Percentiles rank a stretch among this genome's conserved stretches.
phyloP scores from a whole-genome alignment of 1,139 yeast genomes.

The Blastobotrys arbuscula region DNA sequence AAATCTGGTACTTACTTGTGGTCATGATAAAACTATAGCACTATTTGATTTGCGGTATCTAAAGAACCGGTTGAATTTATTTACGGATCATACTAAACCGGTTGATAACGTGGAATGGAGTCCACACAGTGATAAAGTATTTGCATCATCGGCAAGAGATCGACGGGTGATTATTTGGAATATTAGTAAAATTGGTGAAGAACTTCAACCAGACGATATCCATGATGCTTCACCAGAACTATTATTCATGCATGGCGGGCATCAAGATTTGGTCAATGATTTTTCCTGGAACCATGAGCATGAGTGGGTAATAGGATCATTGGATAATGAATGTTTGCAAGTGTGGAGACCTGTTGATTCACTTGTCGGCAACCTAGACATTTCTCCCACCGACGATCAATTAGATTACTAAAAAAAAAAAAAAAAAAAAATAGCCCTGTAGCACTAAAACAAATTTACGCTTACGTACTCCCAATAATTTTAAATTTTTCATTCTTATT shows the following conservation, averaged over 20 bases:
- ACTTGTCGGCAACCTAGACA: not conserved
- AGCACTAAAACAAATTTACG: no score
- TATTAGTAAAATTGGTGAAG: conserved; percentile 38
- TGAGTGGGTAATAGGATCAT: conserved; percentile 71
- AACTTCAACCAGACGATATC: conserved; percentile 29
- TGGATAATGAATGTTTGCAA: conserved; percentile 80
- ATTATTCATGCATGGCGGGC: conserved; percentile 81
- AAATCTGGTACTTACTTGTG: conserved; percentile 63
- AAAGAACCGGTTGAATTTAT: conserved; percentile 27
- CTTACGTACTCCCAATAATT: not conserved
- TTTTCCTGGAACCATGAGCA: conserved; percentile 73
- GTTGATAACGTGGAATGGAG: conserved; percentile 77
- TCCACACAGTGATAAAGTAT: conserved; percentile 48
- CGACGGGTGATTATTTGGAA: conserved; percentile 72
- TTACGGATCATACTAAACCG: conserved; percentile 49
- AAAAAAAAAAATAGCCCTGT: no score
- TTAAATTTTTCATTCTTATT: not conserved
- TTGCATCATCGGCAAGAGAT: conserved; percentile 74
- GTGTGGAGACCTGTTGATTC: conserved; percentile 47
- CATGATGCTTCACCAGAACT: conserved; percentile 37
- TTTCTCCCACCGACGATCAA: not conserved
- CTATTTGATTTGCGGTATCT: conserved; percentile 65
- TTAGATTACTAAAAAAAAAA: conserved; percentile 3
- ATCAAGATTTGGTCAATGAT: conserved; percentile 81
- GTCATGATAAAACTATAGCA: conserved; percentile 51